A percentile compares a stretch with the other conserved stretches of the same genome.
Evolutionary conservation across 768 basidiomycete species (phyloP).

Genomic region (Mycena albidolilacea): DNA sequence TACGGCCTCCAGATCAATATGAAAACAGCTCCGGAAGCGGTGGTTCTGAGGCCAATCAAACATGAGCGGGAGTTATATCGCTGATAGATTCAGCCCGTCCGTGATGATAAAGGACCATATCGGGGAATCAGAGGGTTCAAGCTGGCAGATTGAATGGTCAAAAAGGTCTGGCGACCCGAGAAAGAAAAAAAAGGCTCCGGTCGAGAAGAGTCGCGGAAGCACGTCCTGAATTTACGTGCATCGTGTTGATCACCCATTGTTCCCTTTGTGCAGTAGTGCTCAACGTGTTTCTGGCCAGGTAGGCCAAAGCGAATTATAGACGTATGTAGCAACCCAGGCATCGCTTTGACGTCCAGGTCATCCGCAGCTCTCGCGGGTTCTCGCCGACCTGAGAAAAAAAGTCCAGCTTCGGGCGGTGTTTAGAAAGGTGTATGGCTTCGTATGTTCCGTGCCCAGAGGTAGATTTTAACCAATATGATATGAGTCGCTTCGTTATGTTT

Average conservation of each 20-base stretch:
- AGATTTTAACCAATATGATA: conserved; percentile 32
- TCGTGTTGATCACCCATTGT: conserved; percentile 31
- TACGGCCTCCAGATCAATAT: conserved; percentile 25
- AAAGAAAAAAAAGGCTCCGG: conserved; percentile 29
- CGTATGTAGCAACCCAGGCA: conserved; percentile 20
- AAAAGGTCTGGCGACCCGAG: conserved; percentile 3
- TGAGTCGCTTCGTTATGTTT: conserved; percentile 2
- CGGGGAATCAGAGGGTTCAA: conserved; percentile 17
- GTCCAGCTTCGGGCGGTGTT: conserved; percentile 13
- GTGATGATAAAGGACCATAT: conserved; percentile 1
- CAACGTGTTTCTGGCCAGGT: conserved; percentile 33
- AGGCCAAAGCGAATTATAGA: conserved; percentile 2
- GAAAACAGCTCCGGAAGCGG: conserved; percentile 28
- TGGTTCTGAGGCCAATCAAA: conserved; percentile 8
- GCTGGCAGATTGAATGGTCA: conserved; percentile 28
- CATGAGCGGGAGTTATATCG: conserved; percentile 2
- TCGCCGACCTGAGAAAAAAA: conserved; percentile 33
- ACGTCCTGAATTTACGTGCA: conserved; percentile 21
- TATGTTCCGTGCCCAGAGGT: conserved; percentile 29
- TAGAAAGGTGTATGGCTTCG: conserved; percentile 13
- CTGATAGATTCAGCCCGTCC: not conserved
- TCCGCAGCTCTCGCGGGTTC: conserved; percentile 20
- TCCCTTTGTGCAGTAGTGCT: conserved; percentile 6
- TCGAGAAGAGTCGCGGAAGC: conserved; percentile 7
- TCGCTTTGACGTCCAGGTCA: conserved; percentile 20